These are phyloP conservation scores for Daedaleopsis nitida DNA, from an alignment of 768 basidiomycete species.

Conservation along the genomic window DNA sequence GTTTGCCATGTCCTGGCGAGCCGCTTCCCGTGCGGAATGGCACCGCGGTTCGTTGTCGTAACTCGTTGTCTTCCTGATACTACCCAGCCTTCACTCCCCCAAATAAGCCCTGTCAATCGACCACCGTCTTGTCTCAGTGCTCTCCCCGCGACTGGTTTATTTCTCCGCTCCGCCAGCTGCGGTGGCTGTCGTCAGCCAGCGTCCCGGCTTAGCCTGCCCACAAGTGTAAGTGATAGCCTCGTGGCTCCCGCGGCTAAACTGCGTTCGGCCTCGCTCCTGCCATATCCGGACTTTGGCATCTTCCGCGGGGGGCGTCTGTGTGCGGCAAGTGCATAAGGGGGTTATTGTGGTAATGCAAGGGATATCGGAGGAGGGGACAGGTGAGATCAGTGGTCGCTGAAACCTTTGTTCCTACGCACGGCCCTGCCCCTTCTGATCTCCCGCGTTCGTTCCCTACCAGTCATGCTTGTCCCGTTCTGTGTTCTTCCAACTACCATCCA, in stretches of 20 bases:
- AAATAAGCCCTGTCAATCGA: background rate
- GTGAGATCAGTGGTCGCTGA: too few species aligned
- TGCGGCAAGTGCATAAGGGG: too few species aligned
- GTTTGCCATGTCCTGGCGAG: too few species aligned
- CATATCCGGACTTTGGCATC: constrained; percentile 7
- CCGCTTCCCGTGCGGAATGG: too few species aligned
- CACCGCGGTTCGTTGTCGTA: constrained; percentile 1
- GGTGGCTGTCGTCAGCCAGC: constrained; percentile 4
- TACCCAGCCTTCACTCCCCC: background rate
- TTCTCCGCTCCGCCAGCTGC: too few species aligned
- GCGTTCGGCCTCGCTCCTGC: background rate
- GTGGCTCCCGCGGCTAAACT: constrained; percentile 14
- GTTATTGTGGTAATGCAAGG: too few species aligned
- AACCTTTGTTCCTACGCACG: background rate
- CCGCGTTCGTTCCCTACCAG: too few species aligned
- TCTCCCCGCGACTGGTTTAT: background rate
- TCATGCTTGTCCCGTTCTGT: too few species aligned
- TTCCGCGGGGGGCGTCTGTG: background rate
- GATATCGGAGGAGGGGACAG: too few species aligned
- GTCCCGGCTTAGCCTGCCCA: background rate
- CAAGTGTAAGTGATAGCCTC: constrained; percentile 14
- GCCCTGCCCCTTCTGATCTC: background rate
- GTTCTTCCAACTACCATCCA: too few species aligned
- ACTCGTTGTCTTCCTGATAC: constrained; percentile 11
- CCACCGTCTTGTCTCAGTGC: background rate